phyloP scores from a whole-genome alignment of 352 stramenopile species.

The Plasmopara viticola region DNA sequence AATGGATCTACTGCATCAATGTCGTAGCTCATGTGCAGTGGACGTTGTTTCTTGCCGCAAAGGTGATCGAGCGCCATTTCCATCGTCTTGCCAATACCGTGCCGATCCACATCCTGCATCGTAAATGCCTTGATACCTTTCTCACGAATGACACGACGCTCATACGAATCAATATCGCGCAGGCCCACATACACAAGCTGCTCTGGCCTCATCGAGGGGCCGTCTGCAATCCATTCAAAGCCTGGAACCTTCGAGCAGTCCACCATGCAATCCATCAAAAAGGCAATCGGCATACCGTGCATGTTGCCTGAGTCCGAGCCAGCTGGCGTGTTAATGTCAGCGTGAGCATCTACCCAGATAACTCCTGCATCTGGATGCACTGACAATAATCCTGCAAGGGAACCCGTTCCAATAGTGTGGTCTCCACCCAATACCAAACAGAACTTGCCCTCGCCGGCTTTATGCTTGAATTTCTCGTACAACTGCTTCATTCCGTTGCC shows the following conservation, averaged over 20 bases:
- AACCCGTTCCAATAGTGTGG: slow-evolving; percentile 93
- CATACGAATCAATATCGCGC: slow-evolving; percentile 89
- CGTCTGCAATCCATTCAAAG: slow-evolving; percentile 90
- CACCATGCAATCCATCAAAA: slow-evolving; percentile 90
- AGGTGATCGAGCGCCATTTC: slow-evolving; percentile 95
- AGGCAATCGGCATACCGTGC: slow-evolving; percentile 96
- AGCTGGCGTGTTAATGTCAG: slow-evolving; percentile 95
- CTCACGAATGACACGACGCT: slow-evolving; percentile 88
- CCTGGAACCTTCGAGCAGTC: slow-evolving; percentile 87
- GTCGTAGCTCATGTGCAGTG: slow-evolving; percentile 96
- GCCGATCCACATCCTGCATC: slow-evolving; percentile 96
- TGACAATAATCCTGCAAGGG: slow-evolving; percentile 87
- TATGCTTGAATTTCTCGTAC: slow-evolving; percentile 81
- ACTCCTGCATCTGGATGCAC: slow-evolving; percentile 90
- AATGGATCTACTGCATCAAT: slow-evolving; percentile 96
- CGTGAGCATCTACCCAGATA: slow-evolving; percentile 98
- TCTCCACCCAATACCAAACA: slow-evolving; percentile 94
- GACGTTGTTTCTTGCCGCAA: slow-evolving; percentile 74
- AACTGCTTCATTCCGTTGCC: slow-evolving; percentile 80
- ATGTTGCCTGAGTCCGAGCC: slow-evolving; percentile 92
- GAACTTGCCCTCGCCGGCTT: slow-evolving; percentile 88
- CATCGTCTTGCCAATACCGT: slow-evolving; percentile 95
- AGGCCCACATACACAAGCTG: slow-evolving; percentile 96
- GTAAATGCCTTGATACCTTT: slow-evolving; percentile 93
- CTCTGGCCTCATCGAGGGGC: slow-evolving; percentile 63